Evolutionary conservation across 1,139 yeast genomes (phyloP).

Genomic region (Suhomyces ambrosiae): DNA sequence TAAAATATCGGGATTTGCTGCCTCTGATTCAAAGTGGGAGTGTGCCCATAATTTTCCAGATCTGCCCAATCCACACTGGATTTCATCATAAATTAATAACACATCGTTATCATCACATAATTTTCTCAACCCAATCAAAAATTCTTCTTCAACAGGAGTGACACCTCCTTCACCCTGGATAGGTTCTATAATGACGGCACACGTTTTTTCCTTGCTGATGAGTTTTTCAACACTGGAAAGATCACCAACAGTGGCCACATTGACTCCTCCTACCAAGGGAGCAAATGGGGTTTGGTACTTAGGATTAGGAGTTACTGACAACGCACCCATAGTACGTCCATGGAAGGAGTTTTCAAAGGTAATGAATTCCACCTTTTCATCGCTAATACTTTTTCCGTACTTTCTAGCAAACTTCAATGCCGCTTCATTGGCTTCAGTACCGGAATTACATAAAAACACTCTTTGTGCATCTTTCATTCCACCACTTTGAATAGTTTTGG

Average conservation of each 20-base stretch:
- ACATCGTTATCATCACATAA: slow-evolving; percentile 74
- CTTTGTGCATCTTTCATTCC: slow-evolving; percentile 80
- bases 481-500: slow-evolving; percentile 65
- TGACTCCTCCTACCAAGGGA: slow-evolving; percentile 86
- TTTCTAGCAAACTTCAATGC: slow-evolving; percentile 95
- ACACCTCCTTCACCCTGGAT: slow-evolving; percentile 99
- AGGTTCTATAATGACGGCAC: slow-evolving; percentile 94
- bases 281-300: slow-evolving; percentile 90
- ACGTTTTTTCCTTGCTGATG: slow-evolving; percentile 68
- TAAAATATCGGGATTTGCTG: slow-evolving; percentile 87
- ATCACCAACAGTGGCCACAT: slow-evolving; percentile 62
- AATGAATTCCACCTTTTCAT: slow-evolving; percentile 70
- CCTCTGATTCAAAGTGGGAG: slow-evolving; percentile 59
- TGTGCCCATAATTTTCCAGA: slow-evolving; percentile 96
- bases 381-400: slow-evolving; percentile 59
- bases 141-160: slow-evolving; percentile 62
- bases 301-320: slow-evolving; percentile 87
- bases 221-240: slow-evolving; percentile 57
- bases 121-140: slow-evolving; percentile 64
- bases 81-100: slow-evolving; percentile 86
- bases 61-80: slow-evolving; percentile 95
- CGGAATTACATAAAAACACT: slow-evolving; percentile 90
- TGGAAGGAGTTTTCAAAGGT: slow-evolving; percentile 91
- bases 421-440: slow-evolving; percentile 97
- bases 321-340: slow-evolving; percentile 92